A percentile compares a stretch with the other conserved stretches of the same genome.
Evolutionary conservation across 805 yeast genomes (phyloP).

Genomic region (Kluyveromyces wickerhamii): DNA sequence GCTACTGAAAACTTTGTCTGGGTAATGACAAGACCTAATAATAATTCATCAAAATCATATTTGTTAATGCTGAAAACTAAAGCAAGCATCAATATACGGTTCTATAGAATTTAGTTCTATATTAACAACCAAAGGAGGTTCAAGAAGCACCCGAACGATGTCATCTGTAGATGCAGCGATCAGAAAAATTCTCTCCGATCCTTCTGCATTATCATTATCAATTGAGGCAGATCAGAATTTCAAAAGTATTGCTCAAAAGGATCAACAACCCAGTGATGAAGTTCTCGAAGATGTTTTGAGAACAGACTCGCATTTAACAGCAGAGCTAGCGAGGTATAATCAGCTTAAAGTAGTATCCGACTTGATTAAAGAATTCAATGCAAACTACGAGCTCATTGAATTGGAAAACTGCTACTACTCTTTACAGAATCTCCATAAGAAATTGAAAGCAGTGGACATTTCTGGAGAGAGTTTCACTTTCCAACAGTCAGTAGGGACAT

Average conservation of each 20-base stretch:
- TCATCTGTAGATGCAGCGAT: background rate
- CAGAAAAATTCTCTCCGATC: conserved; percentile 6
- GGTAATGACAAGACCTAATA: too few relatives aligned
- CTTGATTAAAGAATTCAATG: conserved; percentile 22
- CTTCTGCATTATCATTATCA: conserved; percentile 7
- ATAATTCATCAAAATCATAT: too few relatives aligned
- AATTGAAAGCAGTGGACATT: conserved; percentile 13
- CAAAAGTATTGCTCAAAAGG: conserved; percentile 6
- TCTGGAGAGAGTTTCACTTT: conserved; percentile 18
- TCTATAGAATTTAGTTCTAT: too few relatives aligned
- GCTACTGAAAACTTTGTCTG: too few relatives aligned
- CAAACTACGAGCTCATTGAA: conserved; percentile 22
- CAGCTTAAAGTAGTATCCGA: conserved; percentile 16
- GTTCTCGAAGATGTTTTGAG: conserved; percentile 9
- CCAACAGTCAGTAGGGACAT: conserved; percentile 21
- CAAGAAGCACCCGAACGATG: too few relatives aligned
- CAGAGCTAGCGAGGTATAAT: conserved; percentile 16
- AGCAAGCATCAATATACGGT: too few relatives aligned
- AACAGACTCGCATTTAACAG: conserved; percentile 15
- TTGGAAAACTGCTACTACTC: conserved; percentile 29
- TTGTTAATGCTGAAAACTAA: too few relatives aligned
- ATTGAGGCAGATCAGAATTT: conserved; percentile 19
- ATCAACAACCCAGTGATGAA: background rate
- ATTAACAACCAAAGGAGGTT: too few relatives aligned
- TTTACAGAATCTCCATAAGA: conserved; percentile 19